Conservation (phyloP, 2,329 filamentous ascomycete species). For the Dryadomyces quercus-mongolicae region DNA sequence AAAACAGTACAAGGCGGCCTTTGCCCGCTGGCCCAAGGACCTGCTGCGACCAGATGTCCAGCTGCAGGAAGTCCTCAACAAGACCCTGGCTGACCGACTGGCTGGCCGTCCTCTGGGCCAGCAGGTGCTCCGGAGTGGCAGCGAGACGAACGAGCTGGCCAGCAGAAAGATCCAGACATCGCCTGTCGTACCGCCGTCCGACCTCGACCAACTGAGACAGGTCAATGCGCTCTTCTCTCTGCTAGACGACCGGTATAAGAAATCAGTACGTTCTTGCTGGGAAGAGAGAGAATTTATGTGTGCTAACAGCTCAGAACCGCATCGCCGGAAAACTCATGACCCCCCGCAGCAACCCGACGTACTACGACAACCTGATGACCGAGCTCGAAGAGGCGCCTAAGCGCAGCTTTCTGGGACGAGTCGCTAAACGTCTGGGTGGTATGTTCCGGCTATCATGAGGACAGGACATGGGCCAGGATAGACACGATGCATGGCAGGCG, state of each 20-base stretch:
- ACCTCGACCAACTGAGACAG: constrained; percentile 41
- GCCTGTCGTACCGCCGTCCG: constrained; percentile 18
- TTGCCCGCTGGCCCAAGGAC: constrained; percentile 52
- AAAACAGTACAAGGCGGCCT: constrained; percentile 34
- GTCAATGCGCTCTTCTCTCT: constrained; percentile 48
- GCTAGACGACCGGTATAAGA: constrained; percentile 46
- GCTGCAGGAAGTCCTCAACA: constrained; percentile 42
- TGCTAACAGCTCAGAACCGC: constrained; percentile 25
- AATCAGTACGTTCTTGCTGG: constrained; percentile 29
- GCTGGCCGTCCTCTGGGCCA: constrained; percentile 15
- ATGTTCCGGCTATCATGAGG: constrained; percentile 42
- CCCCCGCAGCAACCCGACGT: constrained; percentile 51
- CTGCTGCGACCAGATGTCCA: constrained; percentile 50
- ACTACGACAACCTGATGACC: constrained; percentile 47
- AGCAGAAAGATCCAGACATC: background rate
- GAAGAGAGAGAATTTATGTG: too few species aligned
- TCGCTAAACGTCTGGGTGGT: constrained; percentile 43
- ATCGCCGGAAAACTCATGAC: constrained; percentile 37
- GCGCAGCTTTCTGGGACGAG: constrained; percentile 37
- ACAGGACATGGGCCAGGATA: background rate
- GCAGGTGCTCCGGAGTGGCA: background rate
- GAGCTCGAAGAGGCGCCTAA: constrained; percentile 53
- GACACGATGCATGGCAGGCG: background rate
- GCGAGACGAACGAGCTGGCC: background rate
- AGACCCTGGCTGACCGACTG: constrained; percentile 26